Evolutionary conservation across 768 basidiomycete species (phyloP).

Genomic region (Cyclocybe aegerita): DNA sequence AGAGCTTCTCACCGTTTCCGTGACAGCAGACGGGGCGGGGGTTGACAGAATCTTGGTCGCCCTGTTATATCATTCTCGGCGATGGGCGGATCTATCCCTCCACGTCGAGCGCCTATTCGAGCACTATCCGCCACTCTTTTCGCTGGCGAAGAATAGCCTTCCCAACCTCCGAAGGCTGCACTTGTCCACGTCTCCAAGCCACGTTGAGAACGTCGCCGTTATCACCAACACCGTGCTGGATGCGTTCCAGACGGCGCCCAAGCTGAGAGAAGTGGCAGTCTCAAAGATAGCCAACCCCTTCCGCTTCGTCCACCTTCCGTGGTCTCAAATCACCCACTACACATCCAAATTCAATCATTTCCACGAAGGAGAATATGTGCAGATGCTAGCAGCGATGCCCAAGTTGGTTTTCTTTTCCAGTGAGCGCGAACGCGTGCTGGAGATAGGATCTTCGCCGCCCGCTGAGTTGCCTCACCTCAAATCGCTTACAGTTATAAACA

Average conservation of each 20-base stretch:
- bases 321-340: constrained; percentile 21
- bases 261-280: constrained; percentile 13
- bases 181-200: constrained; percentile 6
- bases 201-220: neutral
- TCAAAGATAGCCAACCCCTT: constrained; percentile 14
- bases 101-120: constrained; percentile 8
- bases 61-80: constrained; percentile 14
- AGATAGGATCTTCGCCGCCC: constrained; percentile 15
- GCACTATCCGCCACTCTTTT: constrained; percentile 8
- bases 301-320: constrained; percentile 17
- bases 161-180: constrained; percentile 14
- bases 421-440: constrained; percentile 20
- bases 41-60: constrained; percentile 7
- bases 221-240: constrained; percentile 7
- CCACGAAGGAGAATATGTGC: constrained; percentile 23
- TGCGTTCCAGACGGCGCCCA: constrained; percentile 20
- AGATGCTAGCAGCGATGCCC: constrained; percentile 13
- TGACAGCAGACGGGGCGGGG: constrained; percentile 6
- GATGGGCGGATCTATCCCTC: constrained; percentile 20
- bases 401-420: constrained; percentile 18
- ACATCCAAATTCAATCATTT: constrained; percentile 14
- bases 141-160: constrained; percentile 12
- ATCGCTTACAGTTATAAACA: constrained; percentile 18
- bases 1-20: constrained; percentile 15
- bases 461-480: constrained; percentile 17